Base-by-base conservation (phyloP, 2,329 filamentous ascomycete genomes). In the Endothia cerciana region DNA sequence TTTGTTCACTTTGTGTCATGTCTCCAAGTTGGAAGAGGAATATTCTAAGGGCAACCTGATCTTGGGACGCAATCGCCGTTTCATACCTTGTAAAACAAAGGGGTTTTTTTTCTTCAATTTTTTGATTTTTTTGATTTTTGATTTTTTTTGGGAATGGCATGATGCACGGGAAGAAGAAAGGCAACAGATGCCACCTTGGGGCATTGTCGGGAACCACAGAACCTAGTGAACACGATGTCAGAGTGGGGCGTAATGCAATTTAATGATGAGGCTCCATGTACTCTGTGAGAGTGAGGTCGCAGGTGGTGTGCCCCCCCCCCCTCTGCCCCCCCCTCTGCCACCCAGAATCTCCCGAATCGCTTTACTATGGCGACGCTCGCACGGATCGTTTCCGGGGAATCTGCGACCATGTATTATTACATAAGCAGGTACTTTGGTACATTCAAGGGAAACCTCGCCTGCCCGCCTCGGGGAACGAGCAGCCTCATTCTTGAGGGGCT, bases 371-470 rank as follows among this genome's bases (percentile, higher is more conserved):
- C 6, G 47, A 51, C 47, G 47, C 47, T 43, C 41, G 13, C 41
- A 43, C 41, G 47, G 47, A 7, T n/a, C n/a, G n/a, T n/a, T n/a
- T n/a, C n/a, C n/a, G n/a, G n/a, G n/a, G n/a, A n/a, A n/a, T n/a
- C n/a, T n/a, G n/a, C n/a, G 13, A 36, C 51, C 7, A 51, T 56
- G 51, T 43, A 38, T 43, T 43, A 38, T 43, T 59, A 59, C 56
- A 41, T 59, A 59, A 59, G 36, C 36, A 25, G n/a, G 22, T 43
- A 59, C 56, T 41, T 22, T 6, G 56, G 36, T 59, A 28, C 56
- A 25, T 41, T 11, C 25, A 36, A 5, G 38, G 7, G 28, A 10
- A 19, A 36, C 30, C 59, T 38, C 43, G 17, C 30, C 11, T n/a
- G 51, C 51, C n/a, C 25, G 28, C 22, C 3, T 30, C 4, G 17